A percentile compares a stretch with the other conserved stretches of the same genome.
These are phyloP conservation scores for Saturnispora bothae DNA, from an alignment of 805 yeast species.

Conservation along the genomic window DNA sequence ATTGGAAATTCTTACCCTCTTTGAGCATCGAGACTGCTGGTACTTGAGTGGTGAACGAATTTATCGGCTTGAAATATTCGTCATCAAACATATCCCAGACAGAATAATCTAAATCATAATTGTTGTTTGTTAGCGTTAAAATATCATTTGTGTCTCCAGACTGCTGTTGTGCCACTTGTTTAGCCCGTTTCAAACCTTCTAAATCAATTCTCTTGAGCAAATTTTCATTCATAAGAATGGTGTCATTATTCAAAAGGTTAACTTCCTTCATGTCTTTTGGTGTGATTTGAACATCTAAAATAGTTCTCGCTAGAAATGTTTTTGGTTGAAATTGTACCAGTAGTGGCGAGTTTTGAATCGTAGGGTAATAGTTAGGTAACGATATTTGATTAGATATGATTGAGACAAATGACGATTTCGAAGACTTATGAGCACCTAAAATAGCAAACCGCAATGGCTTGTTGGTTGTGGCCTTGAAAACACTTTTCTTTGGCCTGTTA, in stretches of 20 bases:
- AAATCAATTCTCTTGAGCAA: constrained; percentile 8
- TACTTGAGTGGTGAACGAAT: constrained; percentile 12
- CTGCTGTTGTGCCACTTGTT: not conserved
- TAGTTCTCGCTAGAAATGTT: constrained; percentile 28
- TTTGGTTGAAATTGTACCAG: constrained; percentile 44
- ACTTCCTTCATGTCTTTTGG: constrained; percentile 27
- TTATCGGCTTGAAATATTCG: constrained; percentile 7
- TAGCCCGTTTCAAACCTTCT: constrained; percentile 4
- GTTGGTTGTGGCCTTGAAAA: constrained; percentile 23
- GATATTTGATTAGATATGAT: constrained; percentile 22
- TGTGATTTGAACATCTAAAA: constrained; percentile 39
- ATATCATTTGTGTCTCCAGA: not conserved
- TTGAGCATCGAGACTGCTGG: constrained; percentile 7
- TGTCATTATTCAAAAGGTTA: constrained; percentile 15
- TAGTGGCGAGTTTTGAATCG: constrained; percentile 49
- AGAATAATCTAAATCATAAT: constrained; percentile 23
- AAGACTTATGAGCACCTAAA: constrained; percentile 24
- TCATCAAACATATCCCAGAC: constrained; percentile 16
- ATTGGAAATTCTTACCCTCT: not conserved
- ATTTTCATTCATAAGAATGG: constrained; percentile 1
- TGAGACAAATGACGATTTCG: constrained; percentile 25
- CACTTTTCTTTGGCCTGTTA: constrained; percentile 11
- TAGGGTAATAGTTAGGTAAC: constrained; percentile 66
- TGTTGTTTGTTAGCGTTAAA: constrained; percentile 14
- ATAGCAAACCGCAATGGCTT: constrained; percentile 25